Evolutionary conservation across 1,284 basidiomycete genomes (phyloP), one percentile per base, ranked within the genome.

Genomic region (Thelephora terrestris): DNA sequence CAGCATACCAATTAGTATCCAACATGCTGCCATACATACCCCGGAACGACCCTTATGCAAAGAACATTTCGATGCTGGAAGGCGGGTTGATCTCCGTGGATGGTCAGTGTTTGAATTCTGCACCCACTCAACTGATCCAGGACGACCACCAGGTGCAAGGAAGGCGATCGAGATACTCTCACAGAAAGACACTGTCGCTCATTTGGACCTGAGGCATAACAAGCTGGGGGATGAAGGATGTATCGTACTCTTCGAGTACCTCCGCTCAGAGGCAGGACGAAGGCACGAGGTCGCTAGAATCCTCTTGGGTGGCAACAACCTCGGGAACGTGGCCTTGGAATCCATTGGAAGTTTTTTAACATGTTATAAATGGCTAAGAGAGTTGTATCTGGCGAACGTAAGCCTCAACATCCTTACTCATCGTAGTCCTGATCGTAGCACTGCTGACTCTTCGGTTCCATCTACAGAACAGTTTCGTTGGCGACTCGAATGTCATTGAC

Each of bases 191-290:
- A 53, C 59, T 4, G 69, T 81, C 29, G 71, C 69, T 35, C 74
- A 71, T 52, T 67, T 85, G 39, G 65, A 74, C 36, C 57, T 84
- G 20, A 73, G 76, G 7, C 73, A 81, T 52, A 85, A 81, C 54
- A 53, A 67, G 12, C 71, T 85, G 3, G 71, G 73, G 3, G 75
- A 82, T 55, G 72, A 75, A 16, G 83, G 82, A n/a, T 70, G 74
- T 53, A 65, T 67, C 24, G 61, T 66, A 7, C 61, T 85, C 6
- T 81, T 84, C 57, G 61, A 64, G 25, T 83, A 75, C 55, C 69
- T 85, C 7, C 61, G 64, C 29, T 78, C 79, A 4, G 53, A 63
- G 14, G 54, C 65, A 18, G 79, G 76, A 7, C 63, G 65, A 44
- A 67, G 63, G 48, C 68, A 79, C 57, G 64, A 61, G 46, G 68